A percentile compares a stretch with the other conserved stretches of the same genome.
Conservation (phyloP, 768 basidiomycete species). For the Hericium erinaceus region DNA sequence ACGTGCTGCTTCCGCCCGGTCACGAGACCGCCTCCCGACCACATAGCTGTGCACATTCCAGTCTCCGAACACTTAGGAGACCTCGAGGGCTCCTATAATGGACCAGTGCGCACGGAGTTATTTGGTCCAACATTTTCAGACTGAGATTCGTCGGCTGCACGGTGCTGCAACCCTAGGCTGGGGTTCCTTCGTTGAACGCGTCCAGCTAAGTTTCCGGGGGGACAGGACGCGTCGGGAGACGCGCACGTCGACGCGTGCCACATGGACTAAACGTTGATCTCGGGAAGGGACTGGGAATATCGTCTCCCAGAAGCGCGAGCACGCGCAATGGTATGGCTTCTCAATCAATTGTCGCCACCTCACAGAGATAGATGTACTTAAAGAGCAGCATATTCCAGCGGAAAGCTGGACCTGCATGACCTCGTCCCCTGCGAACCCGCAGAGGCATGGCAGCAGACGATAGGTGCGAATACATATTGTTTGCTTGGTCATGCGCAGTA, state of each 20-base stretch:
- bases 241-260: neutral
- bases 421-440: no score
- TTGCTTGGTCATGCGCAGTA: neutral
- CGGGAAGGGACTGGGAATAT: neutral
- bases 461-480: no score
- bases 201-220: neutral
- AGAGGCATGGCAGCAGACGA: no score
- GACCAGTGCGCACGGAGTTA: no score
- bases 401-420: neutral
- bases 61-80: no score
- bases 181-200: neutral
- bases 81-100: no score
- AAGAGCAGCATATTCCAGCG: neutral
- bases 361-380: neutral
- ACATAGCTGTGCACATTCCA: neutral
- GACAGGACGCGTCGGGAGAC: neutral
- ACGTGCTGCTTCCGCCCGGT: constrained; percentile 4
- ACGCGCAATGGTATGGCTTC: neutral
- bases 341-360: neutral
- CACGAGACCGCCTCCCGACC: neutral
- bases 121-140: no score
- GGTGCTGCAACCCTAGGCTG: neutral
- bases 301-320: neutral
- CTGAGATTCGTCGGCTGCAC: no score
- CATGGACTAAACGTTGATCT: neutral